Base-by-base conservation (phyloP, 2,329 filamentous ascomycete genomes). In the Xenoacremonium recifei region DNA sequence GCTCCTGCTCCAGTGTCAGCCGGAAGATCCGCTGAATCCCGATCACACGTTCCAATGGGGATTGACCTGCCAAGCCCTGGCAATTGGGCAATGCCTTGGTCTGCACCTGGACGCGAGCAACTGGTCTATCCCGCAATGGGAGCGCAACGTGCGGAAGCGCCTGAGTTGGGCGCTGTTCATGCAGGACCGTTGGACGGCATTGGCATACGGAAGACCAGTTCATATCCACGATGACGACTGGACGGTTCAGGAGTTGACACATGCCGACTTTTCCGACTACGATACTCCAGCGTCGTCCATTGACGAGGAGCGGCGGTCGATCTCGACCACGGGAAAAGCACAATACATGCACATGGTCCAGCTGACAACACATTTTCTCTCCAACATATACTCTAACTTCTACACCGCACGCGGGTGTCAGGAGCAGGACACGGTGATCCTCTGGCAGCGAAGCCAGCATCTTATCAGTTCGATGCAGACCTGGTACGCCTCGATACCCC, bases 141-240 rank as follows among this genome's bases (percentile, higher is more conserved):
- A 83, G 56, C 70, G 73, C 35, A 72, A 74, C 5, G 58, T 82
- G 16, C 67, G 80, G 19, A 79, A 76, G 55, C 67, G 80, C 15
- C 61, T 83, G 9, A 75, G 73, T 5, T 84, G 79, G 79, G 78
- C 73, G 9, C 60, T 81, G 2, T 83, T 70, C 51, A 77, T 80
- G 67, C 79, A 83, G 54, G 79, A 83, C 49, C 77, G 75, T 51
- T 82, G 75, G 79, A 60, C 58, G 13, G 57, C 57, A 31, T 44
- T 60, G 32, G 56, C 57, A 20, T 60, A 57, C 30, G 57, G 57
- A 4, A 54, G 57, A 17, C 57, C 57, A 29, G 48, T 60, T 15
- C 57, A 60, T 39, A 60, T 60, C 35, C 54, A 60, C 49, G 57
- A 60, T 7, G 57, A 60, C 20, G 57, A 60, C 51, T 60, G 57